These are phyloP conservation scores for Apiosordaria backusii DNA, from an alignment of 495 filamentous ascomycete genomes.

Conservation along the genomic window DNA sequence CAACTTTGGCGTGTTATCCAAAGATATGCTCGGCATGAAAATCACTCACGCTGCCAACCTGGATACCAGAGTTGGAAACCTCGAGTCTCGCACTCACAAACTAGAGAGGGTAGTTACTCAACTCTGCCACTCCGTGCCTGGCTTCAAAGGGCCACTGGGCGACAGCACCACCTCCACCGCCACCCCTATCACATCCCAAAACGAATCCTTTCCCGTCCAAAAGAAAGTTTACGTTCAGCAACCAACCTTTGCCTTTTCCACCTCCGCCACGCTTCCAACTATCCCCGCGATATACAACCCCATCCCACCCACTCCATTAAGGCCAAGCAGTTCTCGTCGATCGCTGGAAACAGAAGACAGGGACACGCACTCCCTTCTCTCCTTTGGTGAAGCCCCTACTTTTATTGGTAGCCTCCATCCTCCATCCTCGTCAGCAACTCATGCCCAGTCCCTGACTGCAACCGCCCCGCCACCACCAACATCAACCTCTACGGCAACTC, in stretches of 20 bases:
- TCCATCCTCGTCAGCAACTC: slow-evolving; percentile 29
- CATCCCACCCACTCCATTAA: slow-evolving; percentile 20
- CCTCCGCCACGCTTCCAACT: slow-evolving; percentile 29
- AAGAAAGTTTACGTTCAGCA: slow-evolving; percentile 5
- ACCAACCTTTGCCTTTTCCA: slow-evolving; percentile 20
- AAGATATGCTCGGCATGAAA: slow-evolving; percentile 50
- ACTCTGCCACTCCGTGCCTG: slow-evolving; percentile 41
- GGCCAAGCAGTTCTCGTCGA: slow-evolving; percentile 25
- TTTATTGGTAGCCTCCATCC: slow-evolving; percentile 38
- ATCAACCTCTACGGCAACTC: slow-evolving; percentile 7
- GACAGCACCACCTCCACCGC: slow-evolving; percentile 18
- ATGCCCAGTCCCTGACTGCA: slow-evolving; percentile 23
- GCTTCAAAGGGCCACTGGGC: slow-evolving; percentile 30
- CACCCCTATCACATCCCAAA: neutral
- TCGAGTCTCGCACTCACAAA: slow-evolving; percentile 47
- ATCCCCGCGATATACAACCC: slow-evolving; percentile 29
- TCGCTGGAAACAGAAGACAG: slow-evolving; percentile 29
- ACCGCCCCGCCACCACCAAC: slow-evolving; percentile 12
- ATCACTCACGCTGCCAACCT: slow-evolving; percentile 52
- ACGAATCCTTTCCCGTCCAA: neutral
- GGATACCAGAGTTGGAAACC: slow-evolving; percentile 43
- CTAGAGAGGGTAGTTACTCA: slow-evolving; percentile 47
- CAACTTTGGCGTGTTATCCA: slow-evolving; percentile 44
- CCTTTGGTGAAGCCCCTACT: slow-evolving; percentile 40
- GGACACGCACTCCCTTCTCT: slow-evolving; percentile 34